A percentile compares a stretch with the other conserved stretches of the same genome.
Evolutionary conservation across 257 asterid species (phyloP).

Genomic region (Penstemon newberryi): DNA sequence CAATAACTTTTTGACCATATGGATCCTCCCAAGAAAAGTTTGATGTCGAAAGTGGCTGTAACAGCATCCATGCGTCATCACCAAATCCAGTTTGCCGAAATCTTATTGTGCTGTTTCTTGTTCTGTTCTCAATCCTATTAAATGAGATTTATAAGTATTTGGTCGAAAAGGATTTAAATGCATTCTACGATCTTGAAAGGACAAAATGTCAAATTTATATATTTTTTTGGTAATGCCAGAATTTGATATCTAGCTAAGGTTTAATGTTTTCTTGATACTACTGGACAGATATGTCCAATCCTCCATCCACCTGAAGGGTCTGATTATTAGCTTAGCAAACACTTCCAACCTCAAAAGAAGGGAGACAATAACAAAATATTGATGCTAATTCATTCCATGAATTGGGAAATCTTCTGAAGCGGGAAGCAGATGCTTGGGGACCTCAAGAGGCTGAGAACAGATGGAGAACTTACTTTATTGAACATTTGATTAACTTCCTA

Average conservation of each 20-base stretch:
- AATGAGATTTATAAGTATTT: slow-evolving; percentile 31
- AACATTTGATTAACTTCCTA: no score
- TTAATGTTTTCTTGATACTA: slow-evolving; percentile 6
- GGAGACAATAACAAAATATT: no score
- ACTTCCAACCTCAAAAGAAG: background rate
- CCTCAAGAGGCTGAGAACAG: no score
- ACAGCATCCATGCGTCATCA: slow-evolving; percentile 72
- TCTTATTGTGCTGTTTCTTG: slow-evolving; percentile 48
- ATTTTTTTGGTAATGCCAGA: slow-evolving; percentile 19
- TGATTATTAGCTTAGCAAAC: background rate
- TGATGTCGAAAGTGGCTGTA: slow-evolving; percentile 70
- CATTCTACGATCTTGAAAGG: slow-evolving; percentile 3
- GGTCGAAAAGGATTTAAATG: slow-evolving; percentile 24
- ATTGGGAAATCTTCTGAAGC: no score
- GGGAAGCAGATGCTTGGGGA: no score
- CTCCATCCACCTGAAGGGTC: background rate
- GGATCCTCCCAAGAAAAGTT: slow-evolving; percentile 90
- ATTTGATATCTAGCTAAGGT: slow-evolving; percentile 1
- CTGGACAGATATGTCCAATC: slow-evolving; percentile 10
- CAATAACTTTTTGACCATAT: slow-evolving; percentile 73
- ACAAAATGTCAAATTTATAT: background rate
- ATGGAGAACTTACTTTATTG: no score
- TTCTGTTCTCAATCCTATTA: slow-evolving; percentile 86
- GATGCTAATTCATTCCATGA: no score
- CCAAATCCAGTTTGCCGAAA: slow-evolving; percentile 88